These are phyloP conservation scores for Boletellus deceptivus DNA, from an alignment of 1,284 basidiomycete genomes.

Conservation along the genomic window DNA sequence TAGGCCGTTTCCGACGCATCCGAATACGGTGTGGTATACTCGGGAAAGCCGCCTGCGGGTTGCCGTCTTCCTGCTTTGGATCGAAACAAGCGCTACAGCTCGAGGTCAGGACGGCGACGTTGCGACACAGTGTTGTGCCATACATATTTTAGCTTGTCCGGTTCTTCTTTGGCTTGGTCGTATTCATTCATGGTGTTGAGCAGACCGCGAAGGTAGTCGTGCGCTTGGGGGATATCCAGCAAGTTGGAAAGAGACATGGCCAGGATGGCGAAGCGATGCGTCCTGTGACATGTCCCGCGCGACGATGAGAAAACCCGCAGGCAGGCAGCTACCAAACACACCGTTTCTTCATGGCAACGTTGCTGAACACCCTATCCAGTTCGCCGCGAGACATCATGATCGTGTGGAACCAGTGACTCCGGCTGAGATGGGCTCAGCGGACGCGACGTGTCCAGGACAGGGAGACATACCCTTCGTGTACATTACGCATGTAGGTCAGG, in stretches of 20 bases:
- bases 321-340: constrained; percentile 32
- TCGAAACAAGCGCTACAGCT: constrained; percentile 55
- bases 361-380: constrained; percentile 71
- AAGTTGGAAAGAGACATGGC: constrained; percentile 81
- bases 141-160: constrained; percentile 79
- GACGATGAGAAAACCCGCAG: not conserved
- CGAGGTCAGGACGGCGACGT: constrained; percentile 4
- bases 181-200: constrained; percentile 73
- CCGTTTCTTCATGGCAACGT: constrained; percentile 75
- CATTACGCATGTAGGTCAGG: constrained; percentile 77
- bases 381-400: constrained; percentile 73
- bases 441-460: not conserved
- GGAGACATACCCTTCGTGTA: constrained; percentile 73
- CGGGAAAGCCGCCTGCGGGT: constrained; percentile 49
- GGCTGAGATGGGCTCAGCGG: constrained; percentile 39
- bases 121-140: constrained; percentile 18
- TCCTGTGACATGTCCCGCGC: constrained; percentile 42
- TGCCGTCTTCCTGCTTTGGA: constrained; percentile 52
- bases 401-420: constrained; percentile 87
- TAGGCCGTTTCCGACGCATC: constrained; percentile 68
- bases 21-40: constrained; percentile 57
- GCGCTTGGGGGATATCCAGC: constrained; percentile 74
- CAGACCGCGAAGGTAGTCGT: constrained; percentile 73
- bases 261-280: constrained; percentile 74
- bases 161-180: constrained; percentile 76